A percentile compares a stretch with the other conserved stretches of the same genome.
These are phyloP conservation scores for Narthecium ossifragum DNA, from an alignment of 106 monocot genomes.

Conservation along the genomic window DNA sequence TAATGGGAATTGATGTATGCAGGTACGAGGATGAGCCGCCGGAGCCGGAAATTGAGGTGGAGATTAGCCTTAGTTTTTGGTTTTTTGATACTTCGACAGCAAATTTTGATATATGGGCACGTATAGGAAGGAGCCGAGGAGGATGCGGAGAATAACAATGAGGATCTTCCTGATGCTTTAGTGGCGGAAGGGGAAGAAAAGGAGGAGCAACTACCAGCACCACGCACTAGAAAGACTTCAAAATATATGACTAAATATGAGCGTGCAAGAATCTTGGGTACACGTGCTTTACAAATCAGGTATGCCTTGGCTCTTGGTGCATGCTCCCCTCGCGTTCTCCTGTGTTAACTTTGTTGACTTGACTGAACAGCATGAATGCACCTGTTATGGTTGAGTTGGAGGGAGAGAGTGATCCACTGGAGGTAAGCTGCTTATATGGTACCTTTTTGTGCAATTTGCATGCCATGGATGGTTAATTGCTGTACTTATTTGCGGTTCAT, in stretches of 20 bases:
- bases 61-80: not conserved
- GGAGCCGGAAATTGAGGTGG: conserved; percentile 89
- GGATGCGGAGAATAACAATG: conserved; percentile 69
- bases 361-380: conserved; percentile 79
- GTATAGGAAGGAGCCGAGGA: conserved; percentile 80
- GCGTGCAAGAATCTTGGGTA: conserved; percentile 71
- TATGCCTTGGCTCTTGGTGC: not conserved
- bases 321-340: not conserved
- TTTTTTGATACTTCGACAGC: not conserved
- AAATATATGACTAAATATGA: conserved; percentile 89
- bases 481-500: no score
- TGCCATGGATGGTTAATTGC: not conserved
- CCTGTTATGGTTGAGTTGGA: conserved; percentile 85
- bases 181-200: conserved; percentile 51
- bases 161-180: conserved; percentile 58
- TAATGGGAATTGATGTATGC: not conserved
- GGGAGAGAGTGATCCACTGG: conserved; percentile 73
- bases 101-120: not conserved
- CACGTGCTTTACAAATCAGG: conserved; percentile 79
- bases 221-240: conserved; percentile 54
- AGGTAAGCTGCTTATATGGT: conserved; percentile 15
- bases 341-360: not conserved
- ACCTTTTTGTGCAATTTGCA: not conserved
- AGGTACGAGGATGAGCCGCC: conserved; percentile 96
- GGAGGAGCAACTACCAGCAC: conserved; percentile 25